A percentile compares a stretch with the other conserved stretches of the same genome.
Evolutionary conservation across 202 grass and related monocot genomes (phyloP).

Genomic region (Musa balbisiana): DNA sequence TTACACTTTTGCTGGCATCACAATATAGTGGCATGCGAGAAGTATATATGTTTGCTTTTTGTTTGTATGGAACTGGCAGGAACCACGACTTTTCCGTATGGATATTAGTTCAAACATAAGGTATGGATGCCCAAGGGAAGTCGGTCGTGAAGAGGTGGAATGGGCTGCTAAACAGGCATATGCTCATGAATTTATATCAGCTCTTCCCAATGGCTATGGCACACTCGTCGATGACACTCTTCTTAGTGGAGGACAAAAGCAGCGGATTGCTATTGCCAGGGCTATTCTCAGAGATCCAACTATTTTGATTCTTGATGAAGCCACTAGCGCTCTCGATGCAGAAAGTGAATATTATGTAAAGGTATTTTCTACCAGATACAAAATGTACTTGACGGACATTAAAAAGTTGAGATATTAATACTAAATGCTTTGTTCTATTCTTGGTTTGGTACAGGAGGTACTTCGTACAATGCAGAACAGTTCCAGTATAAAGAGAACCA

Average conservation of each 20-base stretch:
- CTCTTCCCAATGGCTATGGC: slow-evolving; percentile 71
- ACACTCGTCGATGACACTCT: slow-evolving; percentile 76
- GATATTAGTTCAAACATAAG: slow-evolving; percentile 84
- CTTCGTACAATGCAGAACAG: slow-evolving; percentile 55
- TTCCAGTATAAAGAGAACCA: slow-evolving; percentile 50
- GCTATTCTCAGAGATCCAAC: slow-evolving; percentile 74
- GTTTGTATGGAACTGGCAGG: slow-evolving; percentile 36
- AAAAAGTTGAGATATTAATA: neutral
- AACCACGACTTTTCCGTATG: slow-evolving; percentile 86
- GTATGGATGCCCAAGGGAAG: slow-evolving; percentile 81
- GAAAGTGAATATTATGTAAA: slow-evolving; percentile 96
- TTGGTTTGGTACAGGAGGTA: slow-evolving; percentile 39
- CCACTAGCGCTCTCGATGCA: slow-evolving; percentile 86
- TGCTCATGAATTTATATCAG: slow-evolving; percentile 79
- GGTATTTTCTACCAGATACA: slow-evolving; percentile 26
- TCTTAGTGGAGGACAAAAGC: slow-evolving; percentile 98
- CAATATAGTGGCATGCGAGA: too few species aligned
- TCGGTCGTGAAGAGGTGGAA: slow-evolving; percentile 69
- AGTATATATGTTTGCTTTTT: too few species aligned
- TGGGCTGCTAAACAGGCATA: slow-evolving; percentile 89
- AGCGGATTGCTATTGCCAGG: slow-evolving; percentile 91
- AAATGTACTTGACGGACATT: neutral
- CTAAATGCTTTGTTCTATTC: neutral
- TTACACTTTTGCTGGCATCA: too few species aligned
- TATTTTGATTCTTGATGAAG: slow-evolving; percentile 96